A percentile compares a stretch with the other conserved stretches of the same genome.
Evolutionary conservation across 495 filamentous ascomycete genomes (phyloP).

Genomic region (Staphylotrichum longicolle): DNA sequence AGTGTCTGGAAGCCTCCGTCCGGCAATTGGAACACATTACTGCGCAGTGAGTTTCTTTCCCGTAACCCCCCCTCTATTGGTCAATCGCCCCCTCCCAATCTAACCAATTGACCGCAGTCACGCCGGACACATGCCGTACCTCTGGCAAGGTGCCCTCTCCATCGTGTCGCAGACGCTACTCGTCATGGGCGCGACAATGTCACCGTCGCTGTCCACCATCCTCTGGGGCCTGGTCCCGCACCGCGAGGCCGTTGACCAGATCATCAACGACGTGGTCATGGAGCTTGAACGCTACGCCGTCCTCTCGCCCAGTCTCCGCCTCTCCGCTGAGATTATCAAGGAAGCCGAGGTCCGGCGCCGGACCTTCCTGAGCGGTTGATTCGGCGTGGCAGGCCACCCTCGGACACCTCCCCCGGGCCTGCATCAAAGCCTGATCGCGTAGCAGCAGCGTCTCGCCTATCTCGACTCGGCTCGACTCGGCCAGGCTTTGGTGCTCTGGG

Average conservation of each 20-base stretch:
- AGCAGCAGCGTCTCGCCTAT: conserved; percentile 20
- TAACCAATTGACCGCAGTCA: conserved; percentile 57
- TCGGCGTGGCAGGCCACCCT: too few species aligned
- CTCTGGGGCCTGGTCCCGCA: conserved; percentile 58
- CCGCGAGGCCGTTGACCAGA: conserved; percentile 62
- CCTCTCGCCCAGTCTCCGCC: conserved; percentile 68
- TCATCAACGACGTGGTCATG: conserved; percentile 70
- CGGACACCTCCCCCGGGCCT: too few species aligned
- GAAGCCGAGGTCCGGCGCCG: conserved; percentile 71
- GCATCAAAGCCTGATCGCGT: conserved; percentile 11
- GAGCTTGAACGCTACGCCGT: conserved; percentile 72
- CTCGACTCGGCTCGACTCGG: conserved; percentile 16
- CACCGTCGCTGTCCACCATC: conserved; percentile 64
- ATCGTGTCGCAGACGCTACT: conserved; percentile 77
- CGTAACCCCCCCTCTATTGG: conserved; percentile 20
- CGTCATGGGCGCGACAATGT: conserved; percentile 83
- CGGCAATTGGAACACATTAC: conserved; percentile 76
- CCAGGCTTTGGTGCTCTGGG: conserved; percentile 31
- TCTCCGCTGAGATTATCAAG: conserved; percentile 73
- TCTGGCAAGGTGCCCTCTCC: conserved; percentile 82
- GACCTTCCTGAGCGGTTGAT: conserved; percentile 50
- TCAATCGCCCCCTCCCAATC: conserved; percentile 35
- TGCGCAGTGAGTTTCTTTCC: conserved; percentile 65
- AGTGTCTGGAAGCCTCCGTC: conserved; percentile 78
- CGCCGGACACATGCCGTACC: conserved; percentile 81